Evolutionary conservation across 306 rosid species (phyloP).

Genomic region (Nissolia schottii): DNA sequence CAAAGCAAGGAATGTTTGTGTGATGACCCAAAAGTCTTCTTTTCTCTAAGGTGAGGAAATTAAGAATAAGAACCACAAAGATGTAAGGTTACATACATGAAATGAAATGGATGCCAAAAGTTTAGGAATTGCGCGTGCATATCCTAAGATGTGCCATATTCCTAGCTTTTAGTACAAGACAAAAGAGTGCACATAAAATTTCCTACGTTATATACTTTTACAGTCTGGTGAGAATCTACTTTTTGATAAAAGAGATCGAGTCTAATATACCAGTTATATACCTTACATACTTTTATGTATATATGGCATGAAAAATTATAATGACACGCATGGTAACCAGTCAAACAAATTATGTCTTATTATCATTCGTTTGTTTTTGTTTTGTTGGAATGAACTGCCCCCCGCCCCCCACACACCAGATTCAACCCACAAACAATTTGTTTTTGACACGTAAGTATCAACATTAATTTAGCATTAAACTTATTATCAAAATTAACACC

Average conservation of each 20-base stretch:
- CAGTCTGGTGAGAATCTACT: not conserved
- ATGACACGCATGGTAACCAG: not conserved
- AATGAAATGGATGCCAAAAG: not conserved
- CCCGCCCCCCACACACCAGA: not conserved
- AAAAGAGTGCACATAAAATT: not conserved
- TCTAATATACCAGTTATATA: not conserved
- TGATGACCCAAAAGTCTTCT: constrained; percentile 39
- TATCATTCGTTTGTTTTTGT: too few species aligned
- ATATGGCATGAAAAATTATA: not conserved
- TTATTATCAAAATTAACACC: not conserved
- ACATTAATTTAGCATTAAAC: not conserved
- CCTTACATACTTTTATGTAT: not conserved
- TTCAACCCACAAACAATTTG: not conserved
- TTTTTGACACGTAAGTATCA: too few species aligned
- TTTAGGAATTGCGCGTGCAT: constrained; percentile 11
- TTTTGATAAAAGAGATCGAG: not conserved
- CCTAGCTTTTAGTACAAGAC: not conserved
- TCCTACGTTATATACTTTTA: too few species aligned
- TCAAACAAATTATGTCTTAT: not conserved
- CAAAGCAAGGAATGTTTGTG: constrained; percentile 52
- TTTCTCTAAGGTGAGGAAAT: constrained; percentile 42
- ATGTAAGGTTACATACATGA: not conserved
- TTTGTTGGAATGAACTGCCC: not conserved
- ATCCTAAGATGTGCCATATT: not conserved
- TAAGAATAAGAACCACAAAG: constrained; percentile 21